These are phyloP conservation scores for Elymus sibiricus DNA, from an alignment of 176 grass and related monocot genomes.

Conservation along the genomic window DNA sequence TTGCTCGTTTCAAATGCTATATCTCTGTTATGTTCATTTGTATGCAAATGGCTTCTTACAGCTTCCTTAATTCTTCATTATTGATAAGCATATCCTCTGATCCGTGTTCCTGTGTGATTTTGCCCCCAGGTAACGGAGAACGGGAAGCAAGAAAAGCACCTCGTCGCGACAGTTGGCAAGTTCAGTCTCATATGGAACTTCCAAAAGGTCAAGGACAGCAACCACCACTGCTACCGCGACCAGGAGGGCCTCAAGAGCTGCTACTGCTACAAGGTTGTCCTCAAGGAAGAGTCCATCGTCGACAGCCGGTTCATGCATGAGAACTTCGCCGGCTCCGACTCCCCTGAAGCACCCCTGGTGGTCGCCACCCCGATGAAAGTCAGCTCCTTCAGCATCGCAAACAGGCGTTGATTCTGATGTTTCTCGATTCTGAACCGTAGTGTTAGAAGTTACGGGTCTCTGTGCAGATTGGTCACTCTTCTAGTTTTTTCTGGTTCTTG, in stretches of 20 bases:
- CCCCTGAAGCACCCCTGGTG: constrained; percentile 82
- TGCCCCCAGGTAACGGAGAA: constrained; percentile 73
- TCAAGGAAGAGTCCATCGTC: constrained; percentile 77
- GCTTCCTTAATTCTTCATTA: neutral
- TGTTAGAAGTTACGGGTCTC: neutral
- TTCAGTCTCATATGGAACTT: constrained; percentile 97
- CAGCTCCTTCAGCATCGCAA: constrained; percentile 64
- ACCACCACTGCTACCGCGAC: constrained; percentile 75
- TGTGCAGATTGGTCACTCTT: neutral
- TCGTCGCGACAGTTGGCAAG: constrained; percentile 76
- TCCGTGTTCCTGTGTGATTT: neutral
- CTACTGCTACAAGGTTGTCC: constrained; percentile 94
- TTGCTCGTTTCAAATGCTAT: neutral
- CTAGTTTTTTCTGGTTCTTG: neutral
- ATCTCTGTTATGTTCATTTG: neutral
- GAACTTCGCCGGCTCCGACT: constrained; percentile 55
- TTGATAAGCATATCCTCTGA: neutral
- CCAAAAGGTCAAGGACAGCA: constrained; percentile 72
- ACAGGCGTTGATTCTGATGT: neutral
- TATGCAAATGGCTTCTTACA: neutral
- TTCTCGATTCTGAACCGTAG: neutral
- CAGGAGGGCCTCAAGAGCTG: constrained; percentile 96
- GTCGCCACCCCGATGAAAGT: constrained; percentile 86
- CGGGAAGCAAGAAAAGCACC: constrained; percentile 81
- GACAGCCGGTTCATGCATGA: constrained; percentile 96